Percentiles rank a stretch among this genome's conserved stretches.
Conservation (phyloP, 805 yeast species). For the Saccharomycopsis schoenii region DNA sequence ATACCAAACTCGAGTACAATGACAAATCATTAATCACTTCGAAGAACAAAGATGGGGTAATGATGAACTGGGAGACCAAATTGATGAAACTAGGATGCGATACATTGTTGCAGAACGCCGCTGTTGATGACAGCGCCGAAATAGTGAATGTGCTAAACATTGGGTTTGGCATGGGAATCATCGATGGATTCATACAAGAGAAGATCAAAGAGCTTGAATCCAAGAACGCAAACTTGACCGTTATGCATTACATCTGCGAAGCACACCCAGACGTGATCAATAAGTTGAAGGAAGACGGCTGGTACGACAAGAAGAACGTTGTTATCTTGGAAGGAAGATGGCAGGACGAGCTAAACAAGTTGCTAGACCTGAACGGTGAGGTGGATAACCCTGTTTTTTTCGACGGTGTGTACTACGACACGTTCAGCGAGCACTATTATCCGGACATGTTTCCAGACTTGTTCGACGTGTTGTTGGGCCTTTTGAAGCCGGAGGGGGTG, state of each 20-base stretch:
- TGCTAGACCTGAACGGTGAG: constrained; percentile 28
- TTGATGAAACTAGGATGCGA: constrained; percentile 77
- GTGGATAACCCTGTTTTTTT: constrained; percentile 49
- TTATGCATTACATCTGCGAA: constrained; percentile 79
- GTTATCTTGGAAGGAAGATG: constrained; percentile 79
- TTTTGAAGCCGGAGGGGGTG: constrained; percentile 70
- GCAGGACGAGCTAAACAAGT: constrained; percentile 69
- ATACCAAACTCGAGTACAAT: constrained; percentile 54
- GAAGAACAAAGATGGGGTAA: constrained; percentile 76
- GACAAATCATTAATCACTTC: constrained; percentile 64
- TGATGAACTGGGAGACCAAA: constrained; percentile 94
- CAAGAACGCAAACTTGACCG: constrained; percentile 32
- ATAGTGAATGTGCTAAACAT: constrained; percentile 59
- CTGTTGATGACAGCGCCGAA: constrained; percentile 26
- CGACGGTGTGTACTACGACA: constrained; percentile 89
- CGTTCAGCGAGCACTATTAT: constrained; percentile 80
- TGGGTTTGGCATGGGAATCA: constrained; percentile 97
- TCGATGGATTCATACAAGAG: constrained; percentile 65
- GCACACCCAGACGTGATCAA: constrained; percentile 87
- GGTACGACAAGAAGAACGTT: constrained; percentile 70
- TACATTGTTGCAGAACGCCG: constrained; percentile 33
- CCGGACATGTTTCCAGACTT: constrained; percentile 71
- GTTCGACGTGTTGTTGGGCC: constrained; percentile 72
- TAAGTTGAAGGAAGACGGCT: constrained; percentile 60
- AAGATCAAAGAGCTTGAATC: constrained; percentile 20